These are phyloP conservation scores for Melaleuca quinquenervia DNA, from an alignment of 345 rosid species.

Conservation along the genomic window DNA sequence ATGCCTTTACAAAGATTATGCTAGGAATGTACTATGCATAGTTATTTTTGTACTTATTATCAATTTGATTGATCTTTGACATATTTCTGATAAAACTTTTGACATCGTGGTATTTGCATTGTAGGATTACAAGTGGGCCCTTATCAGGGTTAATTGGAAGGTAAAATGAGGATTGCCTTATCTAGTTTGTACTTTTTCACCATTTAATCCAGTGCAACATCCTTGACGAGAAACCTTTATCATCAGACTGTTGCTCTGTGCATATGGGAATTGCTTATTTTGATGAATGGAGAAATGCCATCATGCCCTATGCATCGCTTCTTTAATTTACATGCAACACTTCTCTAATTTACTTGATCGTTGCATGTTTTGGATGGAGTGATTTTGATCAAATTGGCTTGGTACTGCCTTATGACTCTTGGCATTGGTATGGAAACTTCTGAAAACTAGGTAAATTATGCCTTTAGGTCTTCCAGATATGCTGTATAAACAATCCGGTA, in stretches of 20 bases:
- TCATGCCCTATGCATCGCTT: neutral
- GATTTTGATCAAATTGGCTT: neutral
- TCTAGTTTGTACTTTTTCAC: no score
- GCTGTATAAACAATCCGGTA: neutral
- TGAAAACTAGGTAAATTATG: neutral
- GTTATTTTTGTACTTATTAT: neutral
- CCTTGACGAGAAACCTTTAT: no score
- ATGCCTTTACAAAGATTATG: neutral
- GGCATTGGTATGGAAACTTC: neutral
- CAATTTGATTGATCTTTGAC: neutral
- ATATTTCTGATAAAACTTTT: neutral
- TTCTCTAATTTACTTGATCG: neutral
- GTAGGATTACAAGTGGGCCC: constrained; percentile 93
- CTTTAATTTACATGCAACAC: neutral
- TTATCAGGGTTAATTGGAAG: constrained; percentile 87
- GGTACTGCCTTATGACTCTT: neutral
- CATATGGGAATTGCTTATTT: no score
- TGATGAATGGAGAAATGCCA: no score
- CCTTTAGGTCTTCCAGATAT: neutral
- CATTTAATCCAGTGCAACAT: no score
- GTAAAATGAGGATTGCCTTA: constrained; percentile 16
- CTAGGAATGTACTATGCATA: neutral
- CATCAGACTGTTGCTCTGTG: no score
- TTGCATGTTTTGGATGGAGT: neutral
- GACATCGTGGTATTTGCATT: constrained; percentile 6